Conservation (phyloP, 805 yeast species). For the Lipomyces orientalis region DNA sequence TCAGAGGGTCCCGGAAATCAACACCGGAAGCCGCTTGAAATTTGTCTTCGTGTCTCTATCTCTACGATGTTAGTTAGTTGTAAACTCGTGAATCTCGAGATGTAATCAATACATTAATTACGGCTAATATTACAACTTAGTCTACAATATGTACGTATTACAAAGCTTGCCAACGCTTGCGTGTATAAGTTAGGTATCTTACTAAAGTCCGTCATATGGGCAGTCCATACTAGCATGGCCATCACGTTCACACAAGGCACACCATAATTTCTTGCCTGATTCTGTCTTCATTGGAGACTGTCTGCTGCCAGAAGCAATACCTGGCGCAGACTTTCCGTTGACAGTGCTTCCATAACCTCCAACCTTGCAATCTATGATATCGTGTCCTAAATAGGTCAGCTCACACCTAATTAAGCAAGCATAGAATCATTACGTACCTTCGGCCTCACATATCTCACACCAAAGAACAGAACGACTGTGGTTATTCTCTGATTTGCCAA, state of each 20-base stretch:
- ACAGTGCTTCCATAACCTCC: slow-evolving; percentile 7
- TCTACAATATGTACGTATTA: background rate
- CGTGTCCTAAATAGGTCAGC: slow-evolving; percentile 23
- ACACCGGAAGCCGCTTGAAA: too few relatives aligned
- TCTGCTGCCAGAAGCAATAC: background rate
- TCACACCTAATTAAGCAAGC: background rate
- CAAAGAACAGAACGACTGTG: background rate
- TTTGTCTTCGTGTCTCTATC: too few relatives aligned
- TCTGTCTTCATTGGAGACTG: background rate
- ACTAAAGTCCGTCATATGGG: slow-evolving; percentile 62
- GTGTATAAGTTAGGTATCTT: background rate
- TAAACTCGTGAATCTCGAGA: background rate
- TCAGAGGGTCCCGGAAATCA: too few relatives aligned
- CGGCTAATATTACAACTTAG: background rate
- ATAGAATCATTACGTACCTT: slow-evolving; percentile 12
- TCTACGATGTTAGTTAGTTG: too few relatives aligned
- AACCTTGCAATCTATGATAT: slow-evolving; percentile 30
- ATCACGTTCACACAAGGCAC: slow-evolving; percentile 88
- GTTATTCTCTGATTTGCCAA: background rate
- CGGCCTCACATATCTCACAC: slow-evolving; percentile 30
- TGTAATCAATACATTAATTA: background rate
- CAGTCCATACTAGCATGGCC: slow-evolving; percentile 91
- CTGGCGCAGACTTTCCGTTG: slow-evolving; percentile 2
- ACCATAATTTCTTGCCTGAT: slow-evolving; percentile 66
- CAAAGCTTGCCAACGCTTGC: background rate